These are phyloP conservation scores for Yamadazyma philogaea DNA, from an alignment of 805 yeast species.

Conservation along the genomic window DNA sequence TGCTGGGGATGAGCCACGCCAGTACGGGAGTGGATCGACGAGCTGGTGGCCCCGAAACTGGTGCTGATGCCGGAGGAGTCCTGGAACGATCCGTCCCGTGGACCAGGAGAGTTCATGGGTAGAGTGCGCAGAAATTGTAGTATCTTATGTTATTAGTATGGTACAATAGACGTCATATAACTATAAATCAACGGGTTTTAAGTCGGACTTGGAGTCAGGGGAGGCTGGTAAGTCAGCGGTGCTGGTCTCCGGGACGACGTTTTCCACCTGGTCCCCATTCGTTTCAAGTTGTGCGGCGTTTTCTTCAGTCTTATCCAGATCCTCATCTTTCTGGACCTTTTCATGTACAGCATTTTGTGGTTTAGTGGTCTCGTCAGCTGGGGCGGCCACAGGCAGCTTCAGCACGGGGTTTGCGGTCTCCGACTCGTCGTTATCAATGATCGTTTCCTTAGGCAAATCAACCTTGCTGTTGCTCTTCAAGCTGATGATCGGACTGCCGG, in stretches of 20 bases:
- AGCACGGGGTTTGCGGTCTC: neutral
- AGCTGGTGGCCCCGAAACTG: neutral
- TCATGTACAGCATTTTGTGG: too few relatives aligned
- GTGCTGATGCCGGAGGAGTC: conserved; percentile 4
- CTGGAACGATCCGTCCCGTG: conserved; percentile 5
- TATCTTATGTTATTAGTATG: conserved; percentile 1
- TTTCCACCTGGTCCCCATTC: neutral
- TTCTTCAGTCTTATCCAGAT: conserved; percentile 5
- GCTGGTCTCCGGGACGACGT: neutral
- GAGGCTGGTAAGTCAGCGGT: conserved; percentile 1
- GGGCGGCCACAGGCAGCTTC: neutral
- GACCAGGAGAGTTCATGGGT: conserved; percentile 3
- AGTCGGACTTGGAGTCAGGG: conserved; percentile 1
- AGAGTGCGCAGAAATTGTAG: neutral
- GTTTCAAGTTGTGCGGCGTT: neutral
- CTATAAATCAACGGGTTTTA: conserved; percentile 9
- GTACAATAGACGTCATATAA: conserved; percentile 1
- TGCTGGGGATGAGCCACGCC: conserved; percentile 17
- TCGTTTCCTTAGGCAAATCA: conserved; percentile 40
- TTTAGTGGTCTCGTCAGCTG: neutral
- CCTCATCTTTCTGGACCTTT: conserved; percentile 1
- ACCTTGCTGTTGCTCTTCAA: conserved; percentile 27
- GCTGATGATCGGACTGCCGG: conserved; percentile 22
- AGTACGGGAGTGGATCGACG: neutral
- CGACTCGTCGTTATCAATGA: conserved; percentile 28